Percentiles rank a stretch among this genome's conserved stretches.
phyloP scores from a whole-genome alignment of 257 asterid genomes.

The Penstemon eatonii region DNA sequence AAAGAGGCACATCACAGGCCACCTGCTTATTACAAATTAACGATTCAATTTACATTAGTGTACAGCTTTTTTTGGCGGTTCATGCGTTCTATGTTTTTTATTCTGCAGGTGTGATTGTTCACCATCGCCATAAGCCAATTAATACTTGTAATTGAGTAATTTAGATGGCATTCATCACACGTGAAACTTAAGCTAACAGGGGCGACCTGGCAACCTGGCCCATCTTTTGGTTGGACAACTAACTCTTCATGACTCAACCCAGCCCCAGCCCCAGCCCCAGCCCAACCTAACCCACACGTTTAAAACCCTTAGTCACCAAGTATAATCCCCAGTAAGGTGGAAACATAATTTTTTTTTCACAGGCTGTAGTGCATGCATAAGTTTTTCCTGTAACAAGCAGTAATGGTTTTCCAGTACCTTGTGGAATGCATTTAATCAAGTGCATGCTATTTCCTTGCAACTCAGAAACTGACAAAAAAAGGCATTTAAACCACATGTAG shows the following conservation, averaged over 20 bases:
- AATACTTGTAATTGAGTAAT: too few species aligned
- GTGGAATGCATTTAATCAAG: not conserved
- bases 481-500: not conserved
- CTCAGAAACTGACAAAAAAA: not conserved
- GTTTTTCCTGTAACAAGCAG: not conserved
- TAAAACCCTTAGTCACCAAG: not conserved
- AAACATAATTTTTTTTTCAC: not conserved
- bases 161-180: too few species aligned
- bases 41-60: constrained; percentile 20
- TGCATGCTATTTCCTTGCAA: not conserved
- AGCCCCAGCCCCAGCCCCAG: too few species aligned
- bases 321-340: not conserved
- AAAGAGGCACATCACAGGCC: constrained; percentile 75
- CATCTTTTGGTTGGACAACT: too few species aligned
- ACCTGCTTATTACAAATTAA: constrained; percentile 50
- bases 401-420: not conserved
- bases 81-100: not conserved
- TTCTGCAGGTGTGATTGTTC: not conserved
- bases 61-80: not conserved
- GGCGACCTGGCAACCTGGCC: too few species aligned
- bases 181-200: too few species aligned
- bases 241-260: too few species aligned
- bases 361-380: not conserved
- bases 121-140: too few species aligned
- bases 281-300: too few species aligned